phyloP scores from a whole-genome alignment of 371 early-diverging fungal species.

The Apophysomyces sp. region DNA sequence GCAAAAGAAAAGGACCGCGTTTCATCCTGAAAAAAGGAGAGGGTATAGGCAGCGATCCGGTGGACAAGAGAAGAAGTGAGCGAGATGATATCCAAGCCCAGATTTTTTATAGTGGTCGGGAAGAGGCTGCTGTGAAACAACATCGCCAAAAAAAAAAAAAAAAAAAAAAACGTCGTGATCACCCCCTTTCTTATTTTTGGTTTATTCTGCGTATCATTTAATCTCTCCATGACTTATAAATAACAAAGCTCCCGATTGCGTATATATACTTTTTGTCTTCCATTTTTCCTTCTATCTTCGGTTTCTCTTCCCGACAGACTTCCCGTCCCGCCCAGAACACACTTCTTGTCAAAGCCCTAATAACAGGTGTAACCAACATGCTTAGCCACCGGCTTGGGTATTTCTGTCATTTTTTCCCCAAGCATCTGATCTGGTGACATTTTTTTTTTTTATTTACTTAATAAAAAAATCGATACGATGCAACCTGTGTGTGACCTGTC shows the following conservation, averaged over 20 bases:
- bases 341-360: too few relatives aligned
- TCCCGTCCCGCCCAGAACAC: neutral
- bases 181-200: neutral
- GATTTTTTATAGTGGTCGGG: neutral
- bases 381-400: neutral
- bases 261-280: neutral
- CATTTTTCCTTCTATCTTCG: neutral
- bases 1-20: neutral
- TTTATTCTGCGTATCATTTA: too few relatives aligned
- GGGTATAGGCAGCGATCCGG: slow-evolving; percentile 1
- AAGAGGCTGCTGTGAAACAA: neutral
- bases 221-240: neutral
- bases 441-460: neutral
- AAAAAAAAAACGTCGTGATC: neutral
- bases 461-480: neutral
- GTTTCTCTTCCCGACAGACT: neutral
- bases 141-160: neutral
- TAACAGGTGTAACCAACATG: neutral
- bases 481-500: neutral
- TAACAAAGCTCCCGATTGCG: neutral
- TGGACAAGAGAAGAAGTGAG: neutral
- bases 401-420: neutral
- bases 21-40: neutral
- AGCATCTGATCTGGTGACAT: neutral
- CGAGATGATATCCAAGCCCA: neutral